Evolutionary conservation across 2,329 filamentous ascomycete genomes (phyloP).

Genomic region (Cordyceps fumosorosea): DNA sequence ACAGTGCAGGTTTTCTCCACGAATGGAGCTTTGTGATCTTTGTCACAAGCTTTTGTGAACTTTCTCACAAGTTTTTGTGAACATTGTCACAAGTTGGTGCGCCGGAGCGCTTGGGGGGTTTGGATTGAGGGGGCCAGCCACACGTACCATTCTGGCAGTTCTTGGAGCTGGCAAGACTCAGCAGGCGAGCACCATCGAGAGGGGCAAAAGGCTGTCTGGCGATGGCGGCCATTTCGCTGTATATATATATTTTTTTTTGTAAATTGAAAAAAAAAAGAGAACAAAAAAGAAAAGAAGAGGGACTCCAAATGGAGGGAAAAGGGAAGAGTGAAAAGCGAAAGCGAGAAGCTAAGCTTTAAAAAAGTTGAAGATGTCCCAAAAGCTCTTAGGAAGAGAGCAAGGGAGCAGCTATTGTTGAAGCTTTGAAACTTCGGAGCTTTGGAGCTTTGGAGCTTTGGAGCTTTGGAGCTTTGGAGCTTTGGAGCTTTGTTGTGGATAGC

Average conservation of each 20-base stretch:
- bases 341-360: neutral
- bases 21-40: neutral
- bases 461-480: neutral
- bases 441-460: neutral
- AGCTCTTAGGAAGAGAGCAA: too few relatives aligned
- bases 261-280: neutral
- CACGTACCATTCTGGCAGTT: constrained; percentile 68
- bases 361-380: neutral
- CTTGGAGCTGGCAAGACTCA: constrained; percentile 67
- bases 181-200: constrained; percentile 61
- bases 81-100: too few relatives aligned
- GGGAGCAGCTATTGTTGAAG: neutral
- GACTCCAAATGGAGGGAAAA: too few relatives aligned
- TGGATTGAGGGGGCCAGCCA: neutral
- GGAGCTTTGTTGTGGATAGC: neutral
- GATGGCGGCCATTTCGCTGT: constrained; percentile 44
- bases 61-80: too few relatives aligned
- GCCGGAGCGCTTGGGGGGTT: neutral
- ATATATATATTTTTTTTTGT: neutral
- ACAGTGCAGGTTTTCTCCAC: neutral
- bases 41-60: too few relatives aligned
- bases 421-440: neutral
- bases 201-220: constrained; percentile 70
- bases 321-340: neutral
- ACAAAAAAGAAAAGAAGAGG: neutral